These are phyloP conservation scores for Neofusicoccum umdonicola DNA, from an alignment of 2,329 filamentous ascomycete genomes.

Conservation along the genomic window DNA sequence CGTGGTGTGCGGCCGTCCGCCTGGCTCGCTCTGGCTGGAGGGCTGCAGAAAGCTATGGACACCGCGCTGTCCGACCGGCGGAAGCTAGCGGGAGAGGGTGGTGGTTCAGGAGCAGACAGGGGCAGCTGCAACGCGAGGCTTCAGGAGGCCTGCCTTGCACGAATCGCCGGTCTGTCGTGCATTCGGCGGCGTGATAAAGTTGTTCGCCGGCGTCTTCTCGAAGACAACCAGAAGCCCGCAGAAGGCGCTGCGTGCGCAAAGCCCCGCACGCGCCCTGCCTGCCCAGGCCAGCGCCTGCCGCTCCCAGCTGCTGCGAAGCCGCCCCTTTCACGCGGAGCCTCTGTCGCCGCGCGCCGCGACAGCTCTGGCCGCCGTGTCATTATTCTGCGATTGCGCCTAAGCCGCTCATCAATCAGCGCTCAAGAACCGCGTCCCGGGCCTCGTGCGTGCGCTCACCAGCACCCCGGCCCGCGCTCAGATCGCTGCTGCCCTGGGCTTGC, in stretches of 20 bases:
- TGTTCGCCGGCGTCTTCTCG: conserved; percentile 17
- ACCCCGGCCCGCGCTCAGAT: conserved; percentile 15
- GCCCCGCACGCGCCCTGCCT: neutral
- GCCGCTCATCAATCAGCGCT: conserved; percentile 6
- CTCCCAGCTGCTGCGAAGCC: neutral
- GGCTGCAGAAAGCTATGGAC: conserved; percentile 12
- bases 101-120: conserved; percentile 10
- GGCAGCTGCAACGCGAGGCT: conserved; percentile 1
- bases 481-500: conserved; percentile 16
- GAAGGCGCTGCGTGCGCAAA: conserved; percentile 6
- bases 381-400: conserved; percentile 13
- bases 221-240: conserved; percentile 15
- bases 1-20: neutral
- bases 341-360: conserved; percentile 7
- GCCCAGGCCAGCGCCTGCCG: conserved; percentile 1
- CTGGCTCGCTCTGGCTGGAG: neutral
- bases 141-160: conserved; percentile 7
- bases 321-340: conserved; percentile 6
- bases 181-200: conserved; percentile 15
- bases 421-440: conserved; percentile 4
- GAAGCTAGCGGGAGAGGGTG: conserved; percentile 11
- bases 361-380: conserved; percentile 11
- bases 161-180: conserved; percentile 14
- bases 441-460: conserved; percentile 13
- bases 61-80: conserved; percentile 2